phyloP scores from a whole-genome alignment of 2,329 filamentous ascomycete species.

The Albifimbria verrucaria region DNA sequence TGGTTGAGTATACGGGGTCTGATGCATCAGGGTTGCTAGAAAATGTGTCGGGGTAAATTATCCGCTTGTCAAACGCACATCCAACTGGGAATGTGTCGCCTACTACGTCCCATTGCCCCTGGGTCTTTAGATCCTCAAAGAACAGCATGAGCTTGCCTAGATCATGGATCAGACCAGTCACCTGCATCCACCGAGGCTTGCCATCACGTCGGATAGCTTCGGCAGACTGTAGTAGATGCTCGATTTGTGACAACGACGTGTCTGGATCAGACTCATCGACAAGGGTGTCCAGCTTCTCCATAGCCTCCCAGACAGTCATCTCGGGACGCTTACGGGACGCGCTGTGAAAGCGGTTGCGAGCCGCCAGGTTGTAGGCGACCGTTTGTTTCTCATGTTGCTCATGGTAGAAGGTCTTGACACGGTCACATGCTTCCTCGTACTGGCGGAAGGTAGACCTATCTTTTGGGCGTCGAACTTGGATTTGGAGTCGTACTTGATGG shows the following conservation, averaged over 20 bases:
- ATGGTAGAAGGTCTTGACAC: conserved; percentile 82
- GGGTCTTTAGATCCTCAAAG: conserved; percentile 60
- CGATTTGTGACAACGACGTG: conserved; percentile 81
- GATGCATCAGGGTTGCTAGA: conserved; percentile 68
- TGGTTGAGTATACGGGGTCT: conserved; percentile 70
- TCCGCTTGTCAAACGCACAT: conserved; percentile 69
- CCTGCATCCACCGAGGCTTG: conserved; percentile 79
- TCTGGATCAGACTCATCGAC: conserved; percentile 92
- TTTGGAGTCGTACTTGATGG: conserved; percentile 44
- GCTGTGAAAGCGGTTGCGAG: conserved; percentile 57
- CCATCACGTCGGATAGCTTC: conserved; percentile 86
- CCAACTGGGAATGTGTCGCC: conserved; percentile 82
- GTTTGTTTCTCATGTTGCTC: conserved; percentile 72
- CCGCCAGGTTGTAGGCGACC: conserved; percentile 79
- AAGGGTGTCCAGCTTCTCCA: conserved; percentile 87
- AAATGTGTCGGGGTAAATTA: conserved; percentile 81
- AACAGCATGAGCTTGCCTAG: conserved; percentile 78
- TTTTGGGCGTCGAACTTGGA: conserved; percentile 72
- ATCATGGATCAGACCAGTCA: conserved; percentile 75
- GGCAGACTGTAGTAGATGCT: conserved; percentile 83
- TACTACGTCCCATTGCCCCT: conserved; percentile 91
- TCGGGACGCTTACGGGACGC: conserved; percentile 60
- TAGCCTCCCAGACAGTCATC: conserved; percentile 88
- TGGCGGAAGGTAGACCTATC: conserved; percentile 80
- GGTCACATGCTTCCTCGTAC: conserved; percentile 78